A percentile compares a stretch with the other conserved stretches of the same genome.
Conservation (phyloP, 768 basidiomycete species). For the Boletus rex-veris region DNA sequence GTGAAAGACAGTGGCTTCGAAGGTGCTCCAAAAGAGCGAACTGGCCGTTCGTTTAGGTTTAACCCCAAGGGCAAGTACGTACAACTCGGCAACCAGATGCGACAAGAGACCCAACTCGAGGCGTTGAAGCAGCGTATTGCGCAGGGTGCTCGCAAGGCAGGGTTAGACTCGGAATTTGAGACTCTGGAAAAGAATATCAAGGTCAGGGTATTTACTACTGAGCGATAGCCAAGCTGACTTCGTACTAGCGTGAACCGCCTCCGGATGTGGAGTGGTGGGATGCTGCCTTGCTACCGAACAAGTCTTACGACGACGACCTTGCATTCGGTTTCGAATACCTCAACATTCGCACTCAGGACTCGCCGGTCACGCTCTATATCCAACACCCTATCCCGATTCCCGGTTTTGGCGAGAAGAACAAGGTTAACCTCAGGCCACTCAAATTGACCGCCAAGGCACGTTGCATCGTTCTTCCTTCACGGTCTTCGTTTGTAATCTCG, state of each 20-base stretch:
- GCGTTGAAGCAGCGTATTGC: conserved; percentile 90
- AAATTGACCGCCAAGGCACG: conserved; percentile 86
- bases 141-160: conserved; percentile 89
- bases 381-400: conserved; percentile 98
- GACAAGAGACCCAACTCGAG: conserved; percentile 79
- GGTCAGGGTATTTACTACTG: conserved; percentile 40
- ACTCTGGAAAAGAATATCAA: conserved; percentile 86
- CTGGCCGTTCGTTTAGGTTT: conserved; percentile 73
- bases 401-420: conserved; percentile 82
- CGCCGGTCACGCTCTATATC: conserved; percentile 85
- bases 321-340: conserved; percentile 51
- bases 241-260: conserved; percentile 71
- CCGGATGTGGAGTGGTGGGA: conserved; percentile 99
- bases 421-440: conserved; percentile 73
- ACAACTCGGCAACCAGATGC: conserved; percentile 63
- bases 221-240: background rate
- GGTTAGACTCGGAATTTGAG: conserved; percentile 89
- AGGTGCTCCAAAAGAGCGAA: conserved; percentile 68
- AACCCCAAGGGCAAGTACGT: conserved; percentile 93
- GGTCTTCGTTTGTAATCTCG: background rate
- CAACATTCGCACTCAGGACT: conserved; percentile 61
- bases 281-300: conserved; percentile 73
- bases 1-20: conserved; percentile 66
- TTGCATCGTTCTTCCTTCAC: background rate
- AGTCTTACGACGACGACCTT: conserved; percentile 71